Percentiles rank a stretch among this genome's conserved stretches.
Evolutionary conservation across 495 filamentous ascomycete genomes (phyloP).

Genomic region (Saxophila tyrrhenica): DNA sequence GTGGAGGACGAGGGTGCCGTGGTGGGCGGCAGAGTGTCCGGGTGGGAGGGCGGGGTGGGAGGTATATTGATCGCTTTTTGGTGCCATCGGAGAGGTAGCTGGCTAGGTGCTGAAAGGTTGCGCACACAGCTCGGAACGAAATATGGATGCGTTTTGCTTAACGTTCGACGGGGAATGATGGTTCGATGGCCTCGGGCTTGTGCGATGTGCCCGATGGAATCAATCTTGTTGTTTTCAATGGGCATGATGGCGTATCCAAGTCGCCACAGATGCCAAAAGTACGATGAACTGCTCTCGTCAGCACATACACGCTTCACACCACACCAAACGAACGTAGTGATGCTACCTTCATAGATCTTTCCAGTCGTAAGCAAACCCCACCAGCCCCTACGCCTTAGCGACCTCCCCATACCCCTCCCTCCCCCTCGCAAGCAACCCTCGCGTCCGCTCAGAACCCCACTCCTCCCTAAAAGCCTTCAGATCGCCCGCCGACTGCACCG

Average conservation of each 20-base stretch:
- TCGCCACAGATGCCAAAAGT: too few species aligned
- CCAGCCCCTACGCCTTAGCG: neutral
- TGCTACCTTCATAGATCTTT: neutral
- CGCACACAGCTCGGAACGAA: too few species aligned
- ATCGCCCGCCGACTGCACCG: conserved; percentile 3
- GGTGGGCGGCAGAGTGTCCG: neutral
- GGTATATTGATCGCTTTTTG: neutral
- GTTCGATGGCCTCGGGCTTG: too few species aligned
- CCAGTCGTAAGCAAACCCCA: neutral
- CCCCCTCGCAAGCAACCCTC: neutral
- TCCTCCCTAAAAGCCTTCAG: conserved; percentile 3
- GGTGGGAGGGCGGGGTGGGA: conserved; percentile 1
- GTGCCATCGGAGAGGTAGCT: neutral
- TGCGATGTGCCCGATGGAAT: too few species aligned
- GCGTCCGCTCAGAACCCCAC: conserved; percentile 6
- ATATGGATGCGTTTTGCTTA: too few species aligned
- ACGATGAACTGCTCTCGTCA: too few species aligned
- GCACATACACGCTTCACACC: too few species aligned
- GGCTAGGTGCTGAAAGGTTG: too few species aligned
- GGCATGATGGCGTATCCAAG: too few species aligned
- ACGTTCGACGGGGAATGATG: too few species aligned
- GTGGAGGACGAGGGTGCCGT: conserved; percentile 5
- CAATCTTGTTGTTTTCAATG: too few species aligned
- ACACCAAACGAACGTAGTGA: too few species aligned
- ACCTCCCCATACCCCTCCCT: conserved; percentile 5